phyloP scores from a whole-genome alignment of 208 protist genomes.

The Naegleria gruberi region DNA sequence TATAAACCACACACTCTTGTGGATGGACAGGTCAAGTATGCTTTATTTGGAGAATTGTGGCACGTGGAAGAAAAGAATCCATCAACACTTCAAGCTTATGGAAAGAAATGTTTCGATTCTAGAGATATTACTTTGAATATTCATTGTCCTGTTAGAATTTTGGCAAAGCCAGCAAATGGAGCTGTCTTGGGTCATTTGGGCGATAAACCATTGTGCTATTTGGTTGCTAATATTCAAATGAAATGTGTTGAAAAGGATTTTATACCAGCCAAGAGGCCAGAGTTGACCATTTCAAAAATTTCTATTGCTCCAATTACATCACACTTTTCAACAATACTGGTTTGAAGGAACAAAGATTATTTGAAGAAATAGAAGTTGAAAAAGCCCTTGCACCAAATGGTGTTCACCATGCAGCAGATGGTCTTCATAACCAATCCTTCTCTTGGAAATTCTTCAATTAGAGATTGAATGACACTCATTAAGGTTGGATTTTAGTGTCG shows the following conservation, averaged over 20 bases:
- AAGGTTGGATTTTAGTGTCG: too few species aligned
- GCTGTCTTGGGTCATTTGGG: not conserved
- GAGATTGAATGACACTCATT: too few species aligned
- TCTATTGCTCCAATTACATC: not conserved
- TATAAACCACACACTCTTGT: not conserved
- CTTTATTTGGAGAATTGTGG: not conserved
- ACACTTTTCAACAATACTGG: not conserved
- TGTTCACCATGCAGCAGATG: not conserved
- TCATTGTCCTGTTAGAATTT: not conserved
- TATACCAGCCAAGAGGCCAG: not conserved
- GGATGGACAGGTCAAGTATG: not conserved
- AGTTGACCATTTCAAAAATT: not conserved
- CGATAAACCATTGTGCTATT: not conserved
- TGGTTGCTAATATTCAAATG: not conserved
- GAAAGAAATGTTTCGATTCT: not conserved
- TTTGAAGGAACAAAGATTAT: not conserved
- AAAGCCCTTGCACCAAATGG: not conserved
- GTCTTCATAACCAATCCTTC: not conserved
- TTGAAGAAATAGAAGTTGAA: not conserved
- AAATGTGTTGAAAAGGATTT: not conserved
- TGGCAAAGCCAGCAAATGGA: not conserved
- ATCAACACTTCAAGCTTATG: not conserved
- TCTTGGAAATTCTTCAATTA: not conserved
- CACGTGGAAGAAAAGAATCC: not conserved
- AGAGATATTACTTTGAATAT: not conserved